Evolutionary conservation across 495 filamentous ascomycete species (phyloP).

Genomic region (Stereocaulon alpinum): DNA sequence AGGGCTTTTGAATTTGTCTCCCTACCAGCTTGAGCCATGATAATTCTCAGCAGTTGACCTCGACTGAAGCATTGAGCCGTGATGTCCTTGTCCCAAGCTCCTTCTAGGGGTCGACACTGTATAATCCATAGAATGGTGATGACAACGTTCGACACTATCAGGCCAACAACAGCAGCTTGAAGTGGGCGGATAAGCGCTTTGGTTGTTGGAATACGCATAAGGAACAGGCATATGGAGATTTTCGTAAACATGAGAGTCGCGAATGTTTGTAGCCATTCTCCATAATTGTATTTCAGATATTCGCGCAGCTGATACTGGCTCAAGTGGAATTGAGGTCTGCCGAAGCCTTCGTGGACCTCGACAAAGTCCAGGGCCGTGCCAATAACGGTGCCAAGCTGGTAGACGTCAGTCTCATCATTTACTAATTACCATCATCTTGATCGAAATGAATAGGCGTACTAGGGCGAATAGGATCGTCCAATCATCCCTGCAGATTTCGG

Average conservation of each 20-base stretch:
- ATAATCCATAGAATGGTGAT: constrained; percentile 2
- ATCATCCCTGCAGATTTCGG: constrained; percentile 4
- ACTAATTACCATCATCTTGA: no score
- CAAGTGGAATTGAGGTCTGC: neutral
- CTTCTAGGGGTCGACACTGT: constrained; percentile 11
- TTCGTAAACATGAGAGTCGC: constrained; percentile 11
- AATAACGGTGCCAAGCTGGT: constrained; percentile 2
- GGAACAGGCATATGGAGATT: constrained; percentile 12
- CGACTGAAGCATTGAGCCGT: constrained; percentile 6
- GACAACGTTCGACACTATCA: constrained; percentile 8
- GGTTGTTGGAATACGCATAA: constrained; percentile 6
- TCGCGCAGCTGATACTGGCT: constrained; percentile 6
- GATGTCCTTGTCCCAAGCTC: constrained; percentile 1
- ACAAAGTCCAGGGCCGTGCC: constrained; percentile 5
- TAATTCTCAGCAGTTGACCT: constrained; percentile 11
- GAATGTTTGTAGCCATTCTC: neutral
- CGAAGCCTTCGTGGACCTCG: constrained; percentile 5
- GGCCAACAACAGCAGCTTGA: neutral
- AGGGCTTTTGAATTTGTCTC: neutral
- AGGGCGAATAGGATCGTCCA: constrained; percentile 13
- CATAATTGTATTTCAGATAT: constrained; percentile 5
- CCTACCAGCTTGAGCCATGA: constrained; percentile 15
- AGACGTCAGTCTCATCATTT: no score
- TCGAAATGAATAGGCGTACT: neutral
- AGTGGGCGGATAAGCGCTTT: constrained; percentile 8